Evolutionary conservation across 2,329 filamentous ascomycete species (phyloP).

Genomic region (Neoascochyta sp.): DNA sequence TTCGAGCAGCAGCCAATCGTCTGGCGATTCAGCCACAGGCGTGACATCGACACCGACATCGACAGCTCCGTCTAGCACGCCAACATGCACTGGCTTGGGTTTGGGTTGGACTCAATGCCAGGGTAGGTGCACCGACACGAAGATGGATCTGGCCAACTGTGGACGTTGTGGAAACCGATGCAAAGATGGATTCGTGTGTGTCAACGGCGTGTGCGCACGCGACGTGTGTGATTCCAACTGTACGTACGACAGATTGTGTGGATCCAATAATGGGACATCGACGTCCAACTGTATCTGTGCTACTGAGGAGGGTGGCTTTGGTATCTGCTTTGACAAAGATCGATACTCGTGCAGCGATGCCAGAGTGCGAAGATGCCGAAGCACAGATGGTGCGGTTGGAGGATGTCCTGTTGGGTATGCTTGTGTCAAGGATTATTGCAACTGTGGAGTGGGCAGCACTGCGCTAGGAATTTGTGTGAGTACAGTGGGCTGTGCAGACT

Average conservation of each 20-base stretch:
- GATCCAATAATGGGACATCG: slow-evolving; percentile 9
- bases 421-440: slow-evolving; percentile 17
- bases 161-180: slow-evolving; percentile 27
- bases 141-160: slow-evolving; percentile 22
- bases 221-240: slow-evolving; percentile 29
- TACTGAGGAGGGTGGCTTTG: slow-evolving; percentile 15
- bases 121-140: slow-evolving; percentile 22
- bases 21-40: too few species aligned
- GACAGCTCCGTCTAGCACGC: slow-evolving; percentile 4
- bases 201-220: slow-evolving; percentile 35
- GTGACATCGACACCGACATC: too few species aligned
- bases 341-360: slow-evolving; percentile 12
- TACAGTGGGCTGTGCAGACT: slow-evolving; percentile 16
- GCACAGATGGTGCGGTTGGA: slow-evolving; percentile 2
- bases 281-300: slow-evolving; percentile 28
- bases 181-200: slow-evolving; percentile 17
- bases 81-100: slow-evolving; percentile 4
- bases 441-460: slow-evolving; percentile 7
- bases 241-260: slow-evolving; percentile 23
- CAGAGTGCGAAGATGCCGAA: slow-evolving; percentile 3
- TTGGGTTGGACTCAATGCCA: slow-evolving; percentile 16
- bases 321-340: slow-evolving; percentile 30
- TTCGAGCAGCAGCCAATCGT: not conserved
- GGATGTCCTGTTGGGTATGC: slow-evolving; percentile 15
- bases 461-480: slow-evolving; percentile 17